Conservation (phyloP, 768 basidiomycete genomes). For the Lentinula edodes region DNA sequence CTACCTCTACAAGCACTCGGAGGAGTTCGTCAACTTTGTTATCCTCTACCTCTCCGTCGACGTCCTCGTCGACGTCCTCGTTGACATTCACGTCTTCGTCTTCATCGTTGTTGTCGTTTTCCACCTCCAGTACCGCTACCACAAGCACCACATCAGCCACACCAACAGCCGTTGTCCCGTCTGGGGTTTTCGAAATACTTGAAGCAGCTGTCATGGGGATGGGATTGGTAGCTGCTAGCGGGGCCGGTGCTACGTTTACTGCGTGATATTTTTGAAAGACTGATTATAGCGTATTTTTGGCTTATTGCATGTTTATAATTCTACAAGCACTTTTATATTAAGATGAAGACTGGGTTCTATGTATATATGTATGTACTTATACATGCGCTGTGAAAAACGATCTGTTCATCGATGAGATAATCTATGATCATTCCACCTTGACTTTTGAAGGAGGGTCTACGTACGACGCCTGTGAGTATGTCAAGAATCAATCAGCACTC, state of each 20-base stretch:
- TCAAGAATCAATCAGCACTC: neutral
- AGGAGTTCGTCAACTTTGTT: conserved; percentile 20
- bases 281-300: neutral
- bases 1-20: neutral
- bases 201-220: neutral
- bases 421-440: conserved; percentile 34
- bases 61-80: conserved; percentile 21
- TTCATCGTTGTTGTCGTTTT: conserved; percentile 23
- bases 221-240: neutral
- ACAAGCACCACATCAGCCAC: neutral
- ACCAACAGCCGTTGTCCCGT: neutral
- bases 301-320: neutral
- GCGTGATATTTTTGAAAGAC: neutral
- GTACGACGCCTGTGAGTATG: conserved; percentile 39
- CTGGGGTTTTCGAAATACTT: neutral
- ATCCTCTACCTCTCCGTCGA: conserved; percentile 30
- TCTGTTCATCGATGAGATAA: conserved; percentile 18
- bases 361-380: neutral
- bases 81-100: conserved; percentile 30
- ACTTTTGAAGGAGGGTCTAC: conserved; percentile 52
- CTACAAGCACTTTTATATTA: neutral
- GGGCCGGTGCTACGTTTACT: neutral
- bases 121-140: neutral
- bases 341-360: neutral
- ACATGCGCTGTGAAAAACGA: neutral